Evolutionary conservation across 1,139 yeast species (phyloP).

Genomic region (Pichia sp.): DNA sequence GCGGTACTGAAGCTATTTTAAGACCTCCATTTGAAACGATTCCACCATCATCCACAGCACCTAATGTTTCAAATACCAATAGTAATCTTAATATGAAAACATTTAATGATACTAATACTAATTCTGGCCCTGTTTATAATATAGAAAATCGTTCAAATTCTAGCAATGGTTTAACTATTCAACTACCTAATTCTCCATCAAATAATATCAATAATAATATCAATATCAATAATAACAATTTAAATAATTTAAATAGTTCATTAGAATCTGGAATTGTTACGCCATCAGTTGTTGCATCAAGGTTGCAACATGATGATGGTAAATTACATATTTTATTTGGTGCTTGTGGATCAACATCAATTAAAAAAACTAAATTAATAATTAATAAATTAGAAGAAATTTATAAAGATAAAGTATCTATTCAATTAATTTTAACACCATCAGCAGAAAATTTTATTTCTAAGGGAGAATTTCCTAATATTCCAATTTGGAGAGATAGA

Average conservation of each 20-base stretch:
- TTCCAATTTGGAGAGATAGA: slow-evolving; percentile 77
- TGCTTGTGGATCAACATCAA: slow-evolving; percentile 84
- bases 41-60: not conserved
- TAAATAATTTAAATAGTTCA: not conserved
- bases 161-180: not conserved
- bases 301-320: slow-evolving; percentile 82
- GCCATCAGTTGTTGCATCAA: slow-evolving; percentile 8
- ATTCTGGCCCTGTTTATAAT: not conserved
- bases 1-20: slow-evolving; percentile 24
- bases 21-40: slow-evolving; percentile 22
- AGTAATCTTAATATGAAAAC: no score
- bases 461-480: slow-evolving; percentile 50
- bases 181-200: slow-evolving; percentile 2
- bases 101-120: not conserved
- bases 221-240: not conserved
- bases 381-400: slow-evolving; percentile 73
- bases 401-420: slow-evolving; percentile 64
- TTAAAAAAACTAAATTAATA: slow-evolving; percentile 67
- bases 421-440: slow-evolving; percentile 75
- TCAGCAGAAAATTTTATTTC: slow-evolving; percentile 78
- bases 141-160: slow-evolving; percentile 8
- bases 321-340: slow-evolving; percentile 81
- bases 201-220: not conserved
- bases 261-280: slow-evolving; percentile 1
- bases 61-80: no score